Percentiles rank a stretch among this genome's conserved stretches.
Conservation (phyloP, 352 stramenopile species). For the Globisporangium spinosum region DNA sequence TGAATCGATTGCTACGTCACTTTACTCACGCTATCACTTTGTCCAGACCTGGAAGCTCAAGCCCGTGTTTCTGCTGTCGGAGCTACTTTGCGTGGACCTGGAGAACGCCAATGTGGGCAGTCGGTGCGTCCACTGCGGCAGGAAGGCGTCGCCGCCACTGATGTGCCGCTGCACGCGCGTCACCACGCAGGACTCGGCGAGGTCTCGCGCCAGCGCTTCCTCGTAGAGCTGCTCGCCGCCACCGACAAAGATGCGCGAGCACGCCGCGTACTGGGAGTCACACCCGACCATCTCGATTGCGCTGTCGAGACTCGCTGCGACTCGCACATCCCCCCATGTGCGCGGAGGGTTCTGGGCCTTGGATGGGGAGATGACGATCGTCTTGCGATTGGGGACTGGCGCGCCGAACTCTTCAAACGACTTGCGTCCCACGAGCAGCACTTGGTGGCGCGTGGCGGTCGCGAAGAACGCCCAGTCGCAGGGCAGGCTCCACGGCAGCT, state of each 20-base stretch:
- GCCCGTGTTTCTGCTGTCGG: neutral
- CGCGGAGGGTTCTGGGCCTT: slow-evolving; percentile 9
- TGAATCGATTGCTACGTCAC: neutral
- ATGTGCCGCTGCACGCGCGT: slow-evolving; percentile 52
- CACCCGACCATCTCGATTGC: slow-evolving; percentile 34
- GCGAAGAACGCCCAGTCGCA: slow-evolving; percentile 73
- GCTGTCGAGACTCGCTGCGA: slow-evolving; percentile 38
- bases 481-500: slow-evolving; percentile 57
- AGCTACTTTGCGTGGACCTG: neutral
- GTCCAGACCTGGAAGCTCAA: slow-evolving; percentile 20
- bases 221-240: slow-evolving; percentile 57
- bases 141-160: slow-evolving; percentile 46
- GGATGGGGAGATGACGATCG: slow-evolving; percentile 51
- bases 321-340: slow-evolving; percentile 22
- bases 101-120: slow-evolving; percentile 40
- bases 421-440: slow-evolving; percentile 57
- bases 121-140: slow-evolving; percentile 45
- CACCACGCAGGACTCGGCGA: slow-evolving; percentile 57
- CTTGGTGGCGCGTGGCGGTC: slow-evolving; percentile 42
- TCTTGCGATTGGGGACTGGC: slow-evolving; percentile 46
- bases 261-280: slow-evolving; percentile 33
- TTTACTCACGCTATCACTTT: slow-evolving; percentile 2
- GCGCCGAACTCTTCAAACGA: slow-evolving; percentile 54
- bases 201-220: slow-evolving; percentile 41
- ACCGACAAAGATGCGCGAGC: slow-evolving; percentile 52